Conservation (phyloP, 148 eudicot species). For the Simmondsia chinensis region DNA sequence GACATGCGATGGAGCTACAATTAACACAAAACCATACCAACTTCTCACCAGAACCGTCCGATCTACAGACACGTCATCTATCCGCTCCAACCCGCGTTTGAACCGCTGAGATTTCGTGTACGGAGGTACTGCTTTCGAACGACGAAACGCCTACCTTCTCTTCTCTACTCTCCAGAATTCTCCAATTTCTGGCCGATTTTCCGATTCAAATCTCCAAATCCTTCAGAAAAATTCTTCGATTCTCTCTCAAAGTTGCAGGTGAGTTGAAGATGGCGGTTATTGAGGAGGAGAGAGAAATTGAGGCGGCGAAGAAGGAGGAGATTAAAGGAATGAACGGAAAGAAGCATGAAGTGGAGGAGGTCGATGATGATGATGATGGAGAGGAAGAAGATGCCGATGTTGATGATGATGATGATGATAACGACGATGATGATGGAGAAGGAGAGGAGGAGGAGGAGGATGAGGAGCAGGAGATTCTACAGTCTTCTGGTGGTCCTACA, state of each 20-base stretch:
- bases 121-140: slow-evolving; percentile 23
- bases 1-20: slow-evolving; percentile 28
- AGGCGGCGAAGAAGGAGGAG: slow-evolving; percentile 16
- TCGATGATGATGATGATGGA: slow-evolving; percentile 14
- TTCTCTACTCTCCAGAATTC: slow-evolving; percentile 15
- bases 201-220: slow-evolving; percentile 1
- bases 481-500: slow-evolving; percentile 29
- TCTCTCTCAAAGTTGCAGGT: too few species aligned
- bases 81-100: slow-evolving; percentile 16
- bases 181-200: slow-evolving; percentile 11
- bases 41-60: slow-evolving; percentile 24
- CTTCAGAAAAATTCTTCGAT: slow-evolving; percentile 1
- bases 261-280: slow-evolving; percentile 21
- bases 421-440: slow-evolving; percentile 24
- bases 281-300: slow-evolving; percentile 28
- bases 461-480: slow-evolving; percentile 30
- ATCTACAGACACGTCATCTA: slow-evolving; percentile 45
- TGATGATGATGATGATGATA: slow-evolving; percentile 26
- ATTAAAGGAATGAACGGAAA: slow-evolving; percentile 13
- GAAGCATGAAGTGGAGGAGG: slow-evolving; percentile 15
- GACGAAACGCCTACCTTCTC: slow-evolving; percentile 17
- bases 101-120: slow-evolving; percentile 44
- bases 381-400: slow-evolving; percentile 24
- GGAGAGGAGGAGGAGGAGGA: slow-evolving; percentile 33
- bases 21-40: slow-evolving; percentile 10